A percentile compares a stretch with the other conserved stretches of the same genome.
These are phyloP conservation scores for Dioszegia hungarica DNA, from an alignment of 768 basidiomycete genomes.

Conservation along the genomic window DNA sequence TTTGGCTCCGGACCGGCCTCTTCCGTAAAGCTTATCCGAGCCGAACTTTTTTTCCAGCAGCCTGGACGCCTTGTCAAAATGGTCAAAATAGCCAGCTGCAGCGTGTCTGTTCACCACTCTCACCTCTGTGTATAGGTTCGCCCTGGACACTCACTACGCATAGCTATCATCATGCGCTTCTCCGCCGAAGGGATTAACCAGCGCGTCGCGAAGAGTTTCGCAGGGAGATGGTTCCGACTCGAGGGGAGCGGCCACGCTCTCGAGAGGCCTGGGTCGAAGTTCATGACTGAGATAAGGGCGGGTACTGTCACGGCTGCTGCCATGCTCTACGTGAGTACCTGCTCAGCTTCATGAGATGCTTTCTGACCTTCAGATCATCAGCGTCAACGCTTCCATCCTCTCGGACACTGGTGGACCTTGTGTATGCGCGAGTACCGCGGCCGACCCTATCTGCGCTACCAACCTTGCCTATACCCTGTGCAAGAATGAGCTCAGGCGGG, in stretches of 20 bases:
- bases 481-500: constrained; percentile 55
- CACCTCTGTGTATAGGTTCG: too few relatives aligned
- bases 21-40: too few relatives aligned
- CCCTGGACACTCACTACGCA: too few relatives aligned
- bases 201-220: constrained; percentile 51
- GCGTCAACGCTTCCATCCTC: constrained; percentile 74
- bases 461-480: constrained; percentile 41
- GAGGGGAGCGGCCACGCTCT: constrained; percentile 66
- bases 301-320: constrained; percentile 56
- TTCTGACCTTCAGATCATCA: constrained; percentile 11
- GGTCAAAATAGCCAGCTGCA: too few relatives aligned
- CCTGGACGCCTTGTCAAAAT: too few relatives aligned
- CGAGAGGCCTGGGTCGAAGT: constrained; percentile 62
- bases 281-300: constrained; percentile 50
- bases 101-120: too few relatives aligned
- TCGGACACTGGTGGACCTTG: constrained; percentile 75
- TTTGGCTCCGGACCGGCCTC: too few relatives aligned
- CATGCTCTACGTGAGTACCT: constrained; percentile 72
- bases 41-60: too few relatives aligned
- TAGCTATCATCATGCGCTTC: constrained; percentile 14
- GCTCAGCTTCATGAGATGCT: background rate
- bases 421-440: constrained; percentile 55
- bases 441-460: constrained; percentile 48
- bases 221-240: constrained; percentile 67
- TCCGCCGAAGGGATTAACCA: constrained; percentile 19